These are phyloP conservation scores for Solanum piurae DNA, from an alignment of 257 asterid genomes.

Conservation along the genomic window DNA sequence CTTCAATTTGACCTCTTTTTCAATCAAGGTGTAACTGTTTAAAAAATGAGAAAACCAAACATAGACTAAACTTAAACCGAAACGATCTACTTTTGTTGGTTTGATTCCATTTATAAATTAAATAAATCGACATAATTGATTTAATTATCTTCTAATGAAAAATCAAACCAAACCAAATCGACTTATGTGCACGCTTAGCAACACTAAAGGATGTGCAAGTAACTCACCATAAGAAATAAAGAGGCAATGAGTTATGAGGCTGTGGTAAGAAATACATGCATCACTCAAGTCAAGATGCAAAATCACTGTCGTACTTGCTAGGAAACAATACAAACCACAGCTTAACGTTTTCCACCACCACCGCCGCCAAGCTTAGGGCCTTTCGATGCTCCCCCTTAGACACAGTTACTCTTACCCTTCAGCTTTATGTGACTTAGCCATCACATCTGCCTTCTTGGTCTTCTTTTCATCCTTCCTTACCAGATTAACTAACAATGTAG, in stretches of 20 bases:
- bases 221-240: neutral
- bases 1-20: too few species aligned
- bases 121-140: neutral
- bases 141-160: neutral
- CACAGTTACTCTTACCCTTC: conserved; percentile 15
- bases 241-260: neutral
- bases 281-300: neutral
- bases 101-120: neutral
- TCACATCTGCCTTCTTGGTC: too few species aligned
- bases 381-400: conserved; percentile 23
- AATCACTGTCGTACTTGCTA: neutral
- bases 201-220: neutral
- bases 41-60: too few species aligned
- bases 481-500: too few species aligned
- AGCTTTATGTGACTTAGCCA: conserved; percentile 18
- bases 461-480: too few species aligned
- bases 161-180: neutral
- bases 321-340: neutral
- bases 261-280: neutral
- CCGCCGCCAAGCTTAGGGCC: conserved; percentile 47
- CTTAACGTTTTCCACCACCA: conserved; percentile 33
- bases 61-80: neutral
- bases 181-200: neutral
- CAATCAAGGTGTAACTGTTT: too few species aligned
- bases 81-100: neutral